Base-by-base conservation (phyloP, 352 stramenopile species). In the Aphanomyces stellatus region DNA sequence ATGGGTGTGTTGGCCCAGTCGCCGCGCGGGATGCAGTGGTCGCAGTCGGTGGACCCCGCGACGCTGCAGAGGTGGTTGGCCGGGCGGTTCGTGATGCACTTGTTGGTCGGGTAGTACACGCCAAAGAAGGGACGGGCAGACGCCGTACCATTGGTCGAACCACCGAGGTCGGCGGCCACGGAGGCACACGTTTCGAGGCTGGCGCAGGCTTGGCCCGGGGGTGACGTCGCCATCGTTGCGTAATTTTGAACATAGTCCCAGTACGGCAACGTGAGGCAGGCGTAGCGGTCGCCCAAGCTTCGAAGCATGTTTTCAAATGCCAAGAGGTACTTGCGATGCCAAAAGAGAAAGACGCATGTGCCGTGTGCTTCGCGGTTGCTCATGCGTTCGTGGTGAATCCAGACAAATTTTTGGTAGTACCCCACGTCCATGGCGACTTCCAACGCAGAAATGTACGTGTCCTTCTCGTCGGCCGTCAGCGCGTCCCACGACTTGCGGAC, bases 371-470 rank as follows among this genome's bases (percentile, higher is more conserved):
- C 70, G 48, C 64, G 72, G 43, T 82, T 72, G 8, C 77, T 85
- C 53, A 72, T 71, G 73, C 81, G 79, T 43, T 88, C 80, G 0
- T 72, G 82, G 72, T 88, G 79, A 55, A 88, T 82, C 63, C 79
- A 73, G 31, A 86, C 49, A 62, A 86, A 86, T 62, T 85, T 82
- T 51, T 80, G 77, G 69, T 83, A 85, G 2, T 68, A 71, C 4
- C 80, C 80, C 0, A 71, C 79, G 53, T 83, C 76, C 78, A 88
- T 88, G 8, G 78, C 63, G 10, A 72, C 61, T 6, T 72, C 69
- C 4, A 88, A 15, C 6, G 80, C 80, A 37, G 65, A 59, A 51
- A 80, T 76, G 69, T 84, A 88, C 24, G 74, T 74, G 11, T 42
- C 30, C 43, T 88, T 76, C 28, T 88, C 78, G 0, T 19, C 28